Evolutionary conservation across 1,284 basidiomycete genomes (phyloP), one percentile per base, ranked within the genome.

Genomic region (Fomes fomentarius): DNA sequence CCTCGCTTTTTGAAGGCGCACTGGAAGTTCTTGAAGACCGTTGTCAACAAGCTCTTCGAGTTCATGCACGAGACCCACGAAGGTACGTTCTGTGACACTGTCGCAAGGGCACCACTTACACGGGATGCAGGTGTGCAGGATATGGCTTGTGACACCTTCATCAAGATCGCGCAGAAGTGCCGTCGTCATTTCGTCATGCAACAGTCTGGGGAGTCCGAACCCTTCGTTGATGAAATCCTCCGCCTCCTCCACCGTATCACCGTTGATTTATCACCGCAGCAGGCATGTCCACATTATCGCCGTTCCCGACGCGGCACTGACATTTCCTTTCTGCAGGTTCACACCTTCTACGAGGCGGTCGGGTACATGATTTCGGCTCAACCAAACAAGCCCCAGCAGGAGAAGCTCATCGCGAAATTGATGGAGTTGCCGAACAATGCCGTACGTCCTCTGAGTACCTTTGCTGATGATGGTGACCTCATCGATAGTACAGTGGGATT

Each of bases 41-140:
- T 99, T 46, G 97, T 99, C 62, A 99, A 99, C 80, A 99, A 99
- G 76, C 81, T 99, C 17, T 99, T 99, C 73, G 97, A 99, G 73
- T 99, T 99, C 72, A 99, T 99, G 96, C 97, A 99, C 75, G 97
- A 99, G 77, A 98, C 94, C 0, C 97, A 99, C 69, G 97, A 99
- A 78, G 96, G 94, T 87, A 56, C 52, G 72, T 26, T 51, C 53
- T 34, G 25, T 21, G 17, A 53, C 58, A 55, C 26, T 37, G 39
- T 25, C 31, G 52, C 8, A 10, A 39, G 50, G 47, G 33, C 43
- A 50, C 52, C 57, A 51, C 41, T 62, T 25, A 50, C 50, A 33
- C 33, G 48, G 34, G 35, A 33, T 53, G 43, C 45, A 92, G 91
- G 93, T 80, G 97, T 99, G 11, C 97, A 99, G 74, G 97, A 99